Evolutionary conservation across 1,284 basidiomycete species (phyloP), one percentile per base, ranked within the genome.

Genomic region (Rhodotorula sp.): DNA sequence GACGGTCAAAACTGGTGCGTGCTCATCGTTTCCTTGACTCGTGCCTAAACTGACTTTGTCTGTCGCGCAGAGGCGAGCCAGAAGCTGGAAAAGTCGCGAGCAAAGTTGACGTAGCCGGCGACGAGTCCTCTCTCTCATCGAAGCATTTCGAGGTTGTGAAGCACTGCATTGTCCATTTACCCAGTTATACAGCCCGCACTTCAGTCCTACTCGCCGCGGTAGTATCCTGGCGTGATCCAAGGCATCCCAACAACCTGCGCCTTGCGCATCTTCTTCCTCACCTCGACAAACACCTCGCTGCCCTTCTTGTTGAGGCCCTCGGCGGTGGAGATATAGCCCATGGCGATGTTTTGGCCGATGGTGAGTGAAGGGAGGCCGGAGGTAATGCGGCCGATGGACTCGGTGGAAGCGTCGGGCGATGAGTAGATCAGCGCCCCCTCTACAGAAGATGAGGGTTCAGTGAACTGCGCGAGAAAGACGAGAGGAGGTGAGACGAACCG

Each of bases 331-430:
- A 98, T 86, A 77, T 97, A 95, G 0, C 88, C 95, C 95, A 99
- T 99, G 11, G 94, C 92, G 77, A 99, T 92, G 81, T 99, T 97
- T 80, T 89, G 88, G 6, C 87, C 88, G 2, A 94, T 83, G 2
- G 92, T 90, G 0, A 94, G 94, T 1, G 92, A 94, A 11, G 96
- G 96, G 70, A 98, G 97, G 61, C 95, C 95, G 0, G 93, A 97
- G 0, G 95, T 98, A 50, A 98, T 86, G 18, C 82, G 78, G 37
- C 92, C 91, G 70, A 91, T 85, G 70, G 83, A 81, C 1, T 46
- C n/a, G 59, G 88, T 84, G 18, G 81, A 79, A 18, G 83, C 84
- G 20, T 83, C 82, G 0, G 85, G n/a, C 0, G 85, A 46, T 11
- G 84, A 82, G 75, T 88, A 87, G 55, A 97, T 87, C 75, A 87